These are phyloP conservation scores for Cryomyces minteri DNA, from an alignment of 495 filamentous ascomycete genomes.

Conservation along the genomic window DNA sequence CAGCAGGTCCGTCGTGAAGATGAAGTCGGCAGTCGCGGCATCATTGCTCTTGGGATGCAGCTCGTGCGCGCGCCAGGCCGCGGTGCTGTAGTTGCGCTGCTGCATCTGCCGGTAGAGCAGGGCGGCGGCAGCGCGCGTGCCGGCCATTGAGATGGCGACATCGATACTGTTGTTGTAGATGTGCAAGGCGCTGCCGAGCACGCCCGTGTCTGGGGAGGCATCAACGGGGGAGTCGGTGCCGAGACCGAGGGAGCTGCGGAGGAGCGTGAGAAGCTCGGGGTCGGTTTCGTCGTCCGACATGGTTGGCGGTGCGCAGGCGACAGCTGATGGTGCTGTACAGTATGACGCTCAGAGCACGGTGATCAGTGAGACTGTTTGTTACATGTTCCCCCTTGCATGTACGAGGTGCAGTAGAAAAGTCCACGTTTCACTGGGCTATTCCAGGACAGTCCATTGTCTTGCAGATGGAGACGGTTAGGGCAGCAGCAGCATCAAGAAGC, in stretches of 20 bases:
- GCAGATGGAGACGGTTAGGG: no score
- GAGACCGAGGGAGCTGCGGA: constrained; percentile 55
- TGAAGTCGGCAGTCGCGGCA: constrained; percentile 65
- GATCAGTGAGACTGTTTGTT: no score
- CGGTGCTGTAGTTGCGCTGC: constrained; percentile 62
- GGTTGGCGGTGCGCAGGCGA: constrained; percentile 24
- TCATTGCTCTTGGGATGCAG: constrained; percentile 74
- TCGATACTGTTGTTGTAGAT: constrained; percentile 89
- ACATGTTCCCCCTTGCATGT: no score
- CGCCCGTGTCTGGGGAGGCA: constrained; percentile 53
- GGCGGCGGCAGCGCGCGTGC: constrained; percentile 63
- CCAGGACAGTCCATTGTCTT: no score
- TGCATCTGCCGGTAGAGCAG: constrained; percentile 66
- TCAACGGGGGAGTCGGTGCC: constrained; percentile 13
- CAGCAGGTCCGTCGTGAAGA: constrained; percentile 90
- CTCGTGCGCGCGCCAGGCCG: constrained; percentile 73
- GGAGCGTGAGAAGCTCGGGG: constrained; percentile 67
- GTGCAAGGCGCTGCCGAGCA: constrained; percentile 66
- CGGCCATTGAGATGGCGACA: constrained; percentile 61
- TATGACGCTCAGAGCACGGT: no score
- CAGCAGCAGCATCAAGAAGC: no score
- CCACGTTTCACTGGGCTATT: no score
- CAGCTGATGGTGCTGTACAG: constrained; percentile 17
- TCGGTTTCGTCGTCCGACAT: constrained; percentile 89
- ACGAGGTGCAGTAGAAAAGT: no score